phyloP scores from a whole-genome alignment of 2,329 filamentous ascomycete species.

The Teratosphaeria zuluensis region DNA sequence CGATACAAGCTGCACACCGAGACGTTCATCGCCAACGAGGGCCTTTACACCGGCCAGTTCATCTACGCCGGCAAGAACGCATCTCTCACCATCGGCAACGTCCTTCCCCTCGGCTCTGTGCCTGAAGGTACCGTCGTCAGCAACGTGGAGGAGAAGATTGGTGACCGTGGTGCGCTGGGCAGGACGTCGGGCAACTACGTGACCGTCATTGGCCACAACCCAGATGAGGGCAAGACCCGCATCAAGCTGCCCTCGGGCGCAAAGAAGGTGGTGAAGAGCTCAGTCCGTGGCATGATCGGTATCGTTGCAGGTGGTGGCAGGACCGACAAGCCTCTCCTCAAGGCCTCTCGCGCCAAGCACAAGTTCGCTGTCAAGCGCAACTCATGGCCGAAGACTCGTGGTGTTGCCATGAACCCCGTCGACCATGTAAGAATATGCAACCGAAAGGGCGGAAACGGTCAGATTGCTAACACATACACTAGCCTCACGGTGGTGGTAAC shows the following conservation, averaged over 20 bases:
- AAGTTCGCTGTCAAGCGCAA: conserved; percentile 99
- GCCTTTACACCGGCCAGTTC: conserved; percentile 99
- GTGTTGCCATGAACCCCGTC: conserved; percentile 99
- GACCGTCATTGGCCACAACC: conserved; percentile 95
- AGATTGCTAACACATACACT: conserved; percentile 18
- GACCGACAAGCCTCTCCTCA: conserved; percentile 98
- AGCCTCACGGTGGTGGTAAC: conserved; percentile 69
- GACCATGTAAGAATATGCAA: conserved; percentile 60
- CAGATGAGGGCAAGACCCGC: conserved; percentile 98
- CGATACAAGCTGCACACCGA: conserved; percentile 94
- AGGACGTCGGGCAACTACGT: conserved; percentile 99
- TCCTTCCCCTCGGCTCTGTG: conserved; percentile 87
- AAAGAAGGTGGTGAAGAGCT: conserved; percentile 97
- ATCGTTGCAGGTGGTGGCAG: conserved; percentile 98
- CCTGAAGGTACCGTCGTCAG: conserved; percentile 98
- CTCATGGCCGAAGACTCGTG: conserved; percentile 99
- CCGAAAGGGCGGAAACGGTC: neutral
- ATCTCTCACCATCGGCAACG: conserved; percentile 89
- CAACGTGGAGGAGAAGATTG: conserved; percentile 98
- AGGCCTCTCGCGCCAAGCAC: conserved; percentile 99
- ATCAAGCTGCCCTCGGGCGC: conserved; percentile 98
- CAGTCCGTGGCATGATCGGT: conserved; percentile 94
- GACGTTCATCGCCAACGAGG: conserved; percentile 99
- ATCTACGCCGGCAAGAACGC: conserved; percentile 99
- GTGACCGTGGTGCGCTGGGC: conserved; percentile 91